Percentiles rank a stretch among this genome's conserved stretches.
phyloP scores from a whole-genome alignment of 83 land plant genomes.

The Picea engelmannii region DNA sequence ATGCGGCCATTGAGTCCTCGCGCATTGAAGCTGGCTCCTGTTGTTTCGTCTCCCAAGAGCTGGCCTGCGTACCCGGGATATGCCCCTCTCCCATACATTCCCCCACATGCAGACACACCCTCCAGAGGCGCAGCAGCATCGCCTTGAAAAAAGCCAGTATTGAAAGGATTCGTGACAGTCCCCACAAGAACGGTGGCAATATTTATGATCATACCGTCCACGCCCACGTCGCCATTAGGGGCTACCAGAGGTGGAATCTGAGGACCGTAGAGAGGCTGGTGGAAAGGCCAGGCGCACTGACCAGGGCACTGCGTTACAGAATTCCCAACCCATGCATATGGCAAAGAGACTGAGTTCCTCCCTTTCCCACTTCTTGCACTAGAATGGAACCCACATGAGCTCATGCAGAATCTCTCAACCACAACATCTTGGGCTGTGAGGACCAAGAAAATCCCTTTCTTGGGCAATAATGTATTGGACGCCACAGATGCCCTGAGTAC shows the following conservation, averaged over 20 bases:
- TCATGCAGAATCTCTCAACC: conserved; percentile 50
- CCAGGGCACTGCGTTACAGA: conserved; percentile 52
- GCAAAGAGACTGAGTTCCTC: conserved; percentile 23
- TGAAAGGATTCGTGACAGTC: conserved; percentile 48
- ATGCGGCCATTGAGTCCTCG: conserved; percentile 28
- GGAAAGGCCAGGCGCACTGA: conserved; percentile 63
- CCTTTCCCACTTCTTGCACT: neutral
- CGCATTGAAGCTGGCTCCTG: conserved; percentile 46
- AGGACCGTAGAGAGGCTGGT: conserved; percentile 46
- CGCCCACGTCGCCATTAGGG: conserved; percentile 44
- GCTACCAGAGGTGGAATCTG: conserved; percentile 36
- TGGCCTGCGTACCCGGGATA: conserved; percentile 45
- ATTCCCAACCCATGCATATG: conserved; percentile 53
- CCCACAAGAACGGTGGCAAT: conserved; percentile 46
- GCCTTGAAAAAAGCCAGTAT: conserved; percentile 48
- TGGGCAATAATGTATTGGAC: no score
- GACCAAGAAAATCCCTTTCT: conserved; percentile 3
- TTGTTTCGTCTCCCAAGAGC: conserved; percentile 25
- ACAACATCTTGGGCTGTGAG: conserved; percentile 45
- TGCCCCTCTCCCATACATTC: conserved; percentile 50
- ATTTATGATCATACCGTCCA: conserved; percentile 56
- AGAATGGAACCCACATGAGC: conserved; percentile 39
- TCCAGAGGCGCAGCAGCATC: conserved; percentile 33
- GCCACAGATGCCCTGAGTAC: no score
- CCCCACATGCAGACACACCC: conserved; percentile 59